Base-by-base conservation (phyloP, 2,329 filamentous ascomycete species). In the Aspergillus aculeatus region DNA sequence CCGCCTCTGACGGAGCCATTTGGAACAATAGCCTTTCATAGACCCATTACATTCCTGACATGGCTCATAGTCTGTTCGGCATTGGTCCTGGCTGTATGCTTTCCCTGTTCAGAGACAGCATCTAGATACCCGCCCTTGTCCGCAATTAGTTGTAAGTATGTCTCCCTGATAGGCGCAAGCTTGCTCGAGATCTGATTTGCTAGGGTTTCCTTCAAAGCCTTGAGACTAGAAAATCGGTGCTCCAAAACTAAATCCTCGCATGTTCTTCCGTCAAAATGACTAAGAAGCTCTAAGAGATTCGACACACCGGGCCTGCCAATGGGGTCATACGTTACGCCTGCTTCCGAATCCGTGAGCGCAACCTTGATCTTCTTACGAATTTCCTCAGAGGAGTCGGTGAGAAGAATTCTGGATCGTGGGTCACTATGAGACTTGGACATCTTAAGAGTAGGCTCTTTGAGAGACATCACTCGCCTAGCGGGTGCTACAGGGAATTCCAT, bases 391-490 rank as follows among this genome's bases (percentile, higher is more conserved):
- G 81, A 75, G 68, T 97, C 91, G 2, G 89, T 96, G 61, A 99
- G 86, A 12, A 95, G 79, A 66, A 99, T 96, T 19, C 92, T 85
- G 7, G 92, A 96, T 53, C 84, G 84, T 2, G 84, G 81, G 66
- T 90, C 85, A 0, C 82, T 71, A 68, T 92, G 84, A 0, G 92
- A 96, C 77, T 99, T 99, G 58, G 92, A 96, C 95, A 99, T 99
- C 74, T 99, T 99, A 55, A 85, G 81, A 0, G 75, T 78, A 0
- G 95, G 94, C 11, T 91, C 81, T 54, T 85, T 86, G 23, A 99
- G 84, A 19, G 92, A 96, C 93, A 97, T 98, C 62, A 99, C 84
- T 62, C 94, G 87, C 68, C 89, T 91, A 2, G 90, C 86, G 4
- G 90, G 88, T n/a, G 89, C 89, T 91, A 26, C 21, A 29, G 24